Percentiles rank a stretch among this genome's conserved stretches.
phyloP scores from a whole-genome alignment of 1,284 basidiomycete species.

The Moniliophthora roreri region DNA sequence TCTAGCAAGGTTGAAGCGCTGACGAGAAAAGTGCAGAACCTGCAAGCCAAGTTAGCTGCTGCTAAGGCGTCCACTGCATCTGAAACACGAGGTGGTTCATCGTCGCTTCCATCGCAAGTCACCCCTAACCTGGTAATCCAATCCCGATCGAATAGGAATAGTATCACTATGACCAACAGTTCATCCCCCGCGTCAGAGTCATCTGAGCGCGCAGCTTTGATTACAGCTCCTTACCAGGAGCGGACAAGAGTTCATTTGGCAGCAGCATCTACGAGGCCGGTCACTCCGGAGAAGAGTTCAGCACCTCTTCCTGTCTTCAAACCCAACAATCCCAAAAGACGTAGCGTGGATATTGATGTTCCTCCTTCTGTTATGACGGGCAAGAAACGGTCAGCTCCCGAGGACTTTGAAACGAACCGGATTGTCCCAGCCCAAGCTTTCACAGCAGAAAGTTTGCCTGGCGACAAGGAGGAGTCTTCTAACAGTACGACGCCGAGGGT shows the following conservation, averaged over 20 bases:
- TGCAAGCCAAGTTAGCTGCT: conserved; percentile 64
- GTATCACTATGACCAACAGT: conserved; percentile 14
- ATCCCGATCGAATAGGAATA: conserved; percentile 20
- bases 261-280: conserved; percentile 44
- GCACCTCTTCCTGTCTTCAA: conserved; percentile 48
- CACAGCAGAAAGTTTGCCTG: conserved; percentile 50
- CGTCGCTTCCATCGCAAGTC: conserved; percentile 18
- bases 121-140: conserved; percentile 17
- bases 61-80: conserved; percentile 40
- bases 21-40: conserved; percentile 64
- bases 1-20: conserved; percentile 65
- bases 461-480: conserved; percentile 29
- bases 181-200: conserved; percentile 6
- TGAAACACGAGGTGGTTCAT: conserved; percentile 5
- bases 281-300: conserved; percentile 50
- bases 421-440: conserved; percentile 59
- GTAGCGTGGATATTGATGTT: background rate
- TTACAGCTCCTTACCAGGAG: background rate
- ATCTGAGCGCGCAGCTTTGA: background rate
- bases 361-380: conserved; percentile 28
- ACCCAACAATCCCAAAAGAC: conserved; percentile 18
- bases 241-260: conserved; percentile 40
- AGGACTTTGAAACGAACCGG: conserved; percentile 62
- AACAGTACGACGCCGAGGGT: conserved; percentile 55
- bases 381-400: conserved; percentile 70